Evolutionary conservation across 371 early-diverging fungal species (phyloP).

Genomic region (Mucor irregularis): DNA sequence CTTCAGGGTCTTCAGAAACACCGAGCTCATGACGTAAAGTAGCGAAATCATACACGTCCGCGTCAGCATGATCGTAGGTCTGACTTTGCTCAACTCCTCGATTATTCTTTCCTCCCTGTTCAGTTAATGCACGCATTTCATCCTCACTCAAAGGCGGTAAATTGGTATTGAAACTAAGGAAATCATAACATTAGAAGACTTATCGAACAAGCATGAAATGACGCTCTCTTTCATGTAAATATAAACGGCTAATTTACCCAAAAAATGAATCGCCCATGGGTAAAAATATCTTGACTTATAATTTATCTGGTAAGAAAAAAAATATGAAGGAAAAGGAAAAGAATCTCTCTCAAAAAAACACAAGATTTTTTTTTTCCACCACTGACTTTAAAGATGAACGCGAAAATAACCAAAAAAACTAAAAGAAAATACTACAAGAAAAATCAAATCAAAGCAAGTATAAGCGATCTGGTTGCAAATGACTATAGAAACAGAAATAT

Average conservation of each 20-base stretch:
- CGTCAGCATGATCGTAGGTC: constrained; percentile 18
- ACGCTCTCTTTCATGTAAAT: too few relatives aligned
- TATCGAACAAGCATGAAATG: too few relatives aligned
- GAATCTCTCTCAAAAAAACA: background rate
- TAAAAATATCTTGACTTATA: background rate
- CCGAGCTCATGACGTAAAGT: constrained; percentile 38
- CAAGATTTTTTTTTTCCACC: background rate
- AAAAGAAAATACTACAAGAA: too few relatives aligned
- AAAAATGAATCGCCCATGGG: constrained; percentile 53
- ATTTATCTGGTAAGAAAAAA: background rate
- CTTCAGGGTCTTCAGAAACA: constrained; percentile 34
- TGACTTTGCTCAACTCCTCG: constrained; percentile 1
- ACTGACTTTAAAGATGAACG: too few relatives aligned
- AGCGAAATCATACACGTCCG: constrained; percentile 49
- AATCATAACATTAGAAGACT: background rate
- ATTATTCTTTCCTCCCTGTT: constrained; percentile 26
- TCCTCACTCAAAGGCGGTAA: constrained; percentile 57
- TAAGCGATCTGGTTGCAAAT: too few relatives aligned
- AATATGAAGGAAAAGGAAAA: background rate
- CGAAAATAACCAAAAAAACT: background rate
- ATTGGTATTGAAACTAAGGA: constrained; percentile 56
- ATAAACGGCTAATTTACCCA: constrained; percentile 31
- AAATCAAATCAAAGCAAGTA: too few relatives aligned
- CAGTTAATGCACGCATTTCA: constrained; percentile 39
- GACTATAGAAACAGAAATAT: too few relatives aligned